Evolutionary conservation across 31 red algal genomes (phyloP), one percentile per base, ranked within the genome.

Genomic region (Bonnemaisonia californica): DNA sequence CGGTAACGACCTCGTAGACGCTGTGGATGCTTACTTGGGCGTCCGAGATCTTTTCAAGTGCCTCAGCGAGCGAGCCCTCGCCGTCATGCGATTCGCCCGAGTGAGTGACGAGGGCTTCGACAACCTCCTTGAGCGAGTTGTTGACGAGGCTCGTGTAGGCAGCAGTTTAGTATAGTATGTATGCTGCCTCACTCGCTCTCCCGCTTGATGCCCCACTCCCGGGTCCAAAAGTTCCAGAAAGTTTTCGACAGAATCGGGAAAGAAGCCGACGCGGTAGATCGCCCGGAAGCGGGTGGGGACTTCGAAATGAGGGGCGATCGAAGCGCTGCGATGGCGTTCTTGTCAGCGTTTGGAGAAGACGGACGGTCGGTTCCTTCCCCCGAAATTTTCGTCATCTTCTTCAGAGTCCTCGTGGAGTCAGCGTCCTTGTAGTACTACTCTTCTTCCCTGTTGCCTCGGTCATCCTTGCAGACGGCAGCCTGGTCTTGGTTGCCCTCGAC

Each of bases 271-370:
- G 48, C 12, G 48, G 21, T 54, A 54, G 48, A 54, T 54, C 11
- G 48, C 48, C 21, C 48, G 48, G 48, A 54, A 54, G 48, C 48
- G 48, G 21, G 48, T 54, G 48, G 48, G 48, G 48, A 54, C 48
- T 54, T 54, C 48, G 48, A 54, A 54, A 54, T 21, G 48, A 11
- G 48, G 48, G 12, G 48, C 48, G 48, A 21, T 54, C 21, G 11
- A 11, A 54, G 48, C 48, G 48, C 21, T 21, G 48, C 48, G 48
- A n/a, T n/a, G n/a, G n/a, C n/a, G n/a, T n/a, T n/a, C n/a, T n/a
- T n/a, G n/a, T n/a, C n/a, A n/a, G n/a, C 48, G 48, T 54, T 54
- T 54, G 48, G 48, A 54, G 48, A 54, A 54, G 48, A 54, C 48
- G 48, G 48, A 54, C 48, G 48, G 48, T 21, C 21, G 48, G 48